phyloP scores from a whole-genome alignment of 176 grass and related monocot species.

The Puya raimondii region DNA sequence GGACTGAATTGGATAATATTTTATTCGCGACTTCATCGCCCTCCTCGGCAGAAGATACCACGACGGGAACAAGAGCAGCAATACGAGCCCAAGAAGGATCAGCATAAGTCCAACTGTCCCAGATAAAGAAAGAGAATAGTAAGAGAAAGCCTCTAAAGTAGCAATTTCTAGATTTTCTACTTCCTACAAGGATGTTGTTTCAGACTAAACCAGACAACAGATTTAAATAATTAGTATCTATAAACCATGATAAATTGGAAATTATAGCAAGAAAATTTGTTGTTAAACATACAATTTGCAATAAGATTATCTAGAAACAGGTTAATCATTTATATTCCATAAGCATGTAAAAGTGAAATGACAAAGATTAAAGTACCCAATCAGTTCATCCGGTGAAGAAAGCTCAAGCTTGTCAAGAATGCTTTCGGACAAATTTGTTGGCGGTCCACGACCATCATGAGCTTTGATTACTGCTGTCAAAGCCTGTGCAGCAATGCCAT shows the following conservation, averaged over 20 bases:
- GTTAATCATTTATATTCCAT: conserved; percentile 3
- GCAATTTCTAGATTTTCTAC: neutral
- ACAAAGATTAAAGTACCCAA: conserved; percentile 54
- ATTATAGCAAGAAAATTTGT: too few relatives aligned
- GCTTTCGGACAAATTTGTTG: conserved; percentile 62
- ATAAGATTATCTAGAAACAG: neutral
- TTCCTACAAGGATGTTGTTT: neutral
- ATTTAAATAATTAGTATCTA: too few relatives aligned
- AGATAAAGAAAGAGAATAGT: conserved; percentile 7
- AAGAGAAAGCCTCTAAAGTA: neutral
- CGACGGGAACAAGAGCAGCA: conserved; percentile 89
- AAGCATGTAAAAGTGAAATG: conserved; percentile 4
- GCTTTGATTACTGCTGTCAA: conserved; percentile 84
- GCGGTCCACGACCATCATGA: conserved; percentile 76
- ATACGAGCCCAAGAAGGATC: conserved; percentile 96
- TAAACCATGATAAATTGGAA: too few relatives aligned
- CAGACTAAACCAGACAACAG: too few relatives aligned
- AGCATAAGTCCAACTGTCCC: conserved; percentile 87
- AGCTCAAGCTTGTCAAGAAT: conserved; percentile 72
- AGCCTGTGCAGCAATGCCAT: conserved; percentile 98
- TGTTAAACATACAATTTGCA: neutral
- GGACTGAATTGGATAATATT: conserved; percentile 72
- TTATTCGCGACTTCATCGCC: conserved; percentile 97
- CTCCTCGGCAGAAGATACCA: conserved; percentile 86
- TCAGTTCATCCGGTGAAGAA: conserved; percentile 93